Conservation (phyloP, 169 alveolate genomes). For the Plasmodium chabaudi region DNA sequence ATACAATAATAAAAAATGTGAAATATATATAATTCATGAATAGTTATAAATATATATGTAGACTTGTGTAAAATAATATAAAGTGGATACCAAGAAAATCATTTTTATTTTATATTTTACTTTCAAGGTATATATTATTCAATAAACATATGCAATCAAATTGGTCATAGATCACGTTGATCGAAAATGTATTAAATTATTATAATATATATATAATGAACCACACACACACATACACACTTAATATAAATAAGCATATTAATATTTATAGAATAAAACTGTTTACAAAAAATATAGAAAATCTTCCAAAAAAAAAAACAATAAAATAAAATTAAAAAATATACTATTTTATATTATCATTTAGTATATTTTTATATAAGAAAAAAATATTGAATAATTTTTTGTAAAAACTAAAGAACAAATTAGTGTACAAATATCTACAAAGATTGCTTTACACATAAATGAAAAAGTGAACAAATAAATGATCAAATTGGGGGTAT, state of each 20-base stretch:
- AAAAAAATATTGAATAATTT: not conserved
- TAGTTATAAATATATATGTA: not conserved
- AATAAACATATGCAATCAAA: not conserved
- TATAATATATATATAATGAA: not conserved
- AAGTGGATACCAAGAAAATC: not conserved
- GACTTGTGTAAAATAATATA: slow-evolving; percentile 1
- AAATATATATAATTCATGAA: not conserved
- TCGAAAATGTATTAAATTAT: not conserved
- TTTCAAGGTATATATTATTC: not conserved
- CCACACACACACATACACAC: slow-evolving; percentile 1
- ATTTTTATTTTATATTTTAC: not conserved
- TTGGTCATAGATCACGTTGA: not conserved
- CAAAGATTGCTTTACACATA: not conserved
- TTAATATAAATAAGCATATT: not conserved
- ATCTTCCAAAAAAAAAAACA: too few relatives aligned
- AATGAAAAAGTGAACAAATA: not conserved
- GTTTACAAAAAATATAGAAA: too few relatives aligned
- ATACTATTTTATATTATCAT: slow-evolving; percentile 1
- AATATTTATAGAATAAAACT: too few relatives aligned
- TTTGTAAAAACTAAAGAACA: not conserved
- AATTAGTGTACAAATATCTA: not conserved
- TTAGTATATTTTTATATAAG: not conserved
- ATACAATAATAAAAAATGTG: slow-evolving; percentile 1
- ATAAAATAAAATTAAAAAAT: not conserved
- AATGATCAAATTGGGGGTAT: not conserved